Evolutionary conservation across 805 yeast genomes (phyloP), one percentile per base, ranked within the genome.

Genomic region (Wickerhamomyces queroliae): DNA sequence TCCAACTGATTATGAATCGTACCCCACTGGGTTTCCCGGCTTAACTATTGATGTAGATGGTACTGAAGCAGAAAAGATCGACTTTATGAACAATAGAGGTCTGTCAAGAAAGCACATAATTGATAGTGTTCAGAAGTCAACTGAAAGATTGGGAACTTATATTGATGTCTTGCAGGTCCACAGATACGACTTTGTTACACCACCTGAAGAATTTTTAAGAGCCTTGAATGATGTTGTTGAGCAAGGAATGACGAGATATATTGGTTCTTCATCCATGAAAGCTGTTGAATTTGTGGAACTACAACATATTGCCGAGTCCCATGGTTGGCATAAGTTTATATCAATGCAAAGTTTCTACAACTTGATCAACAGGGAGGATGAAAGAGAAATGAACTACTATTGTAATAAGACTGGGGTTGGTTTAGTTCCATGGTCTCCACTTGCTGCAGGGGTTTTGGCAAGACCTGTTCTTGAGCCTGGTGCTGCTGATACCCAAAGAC

Each of bases 181-280:
- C 55, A 53, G 81, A 35, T 52, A 66, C 34, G 82, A 76, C 52
- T 49, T 49, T 23, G 45, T 57, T 10, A 64, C 71, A 5, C 76
- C 79, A 20, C 62, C 64, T 42, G 64, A 64, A 36, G 82, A 76
- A 48, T 69, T 66, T 20, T 76, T 76, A 81, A 66, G 58, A 47
- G 72, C 80, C 1, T 58, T 76, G 47, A 67, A 76, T 50, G 76
- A 73, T 48, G 64, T 70, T 15, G 69, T 73, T 20, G 55, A 60
- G 35, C 36, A 47, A 29, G 78, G 78, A 15, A 52, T 60, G 19
- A 63, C 63, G 8, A 59, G 79, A 29, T 77, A 76, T 51, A 66
- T 77, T 40, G 83, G 83, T 5, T 80, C 82, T 2, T 74, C 80
- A 1, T 58, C 78, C 2, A 76, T 78, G 81, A 62, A 62, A 45